Base-by-base conservation (phyloP, 495 filamentous ascomycete species). In the Penicillium fimorum region DNA sequence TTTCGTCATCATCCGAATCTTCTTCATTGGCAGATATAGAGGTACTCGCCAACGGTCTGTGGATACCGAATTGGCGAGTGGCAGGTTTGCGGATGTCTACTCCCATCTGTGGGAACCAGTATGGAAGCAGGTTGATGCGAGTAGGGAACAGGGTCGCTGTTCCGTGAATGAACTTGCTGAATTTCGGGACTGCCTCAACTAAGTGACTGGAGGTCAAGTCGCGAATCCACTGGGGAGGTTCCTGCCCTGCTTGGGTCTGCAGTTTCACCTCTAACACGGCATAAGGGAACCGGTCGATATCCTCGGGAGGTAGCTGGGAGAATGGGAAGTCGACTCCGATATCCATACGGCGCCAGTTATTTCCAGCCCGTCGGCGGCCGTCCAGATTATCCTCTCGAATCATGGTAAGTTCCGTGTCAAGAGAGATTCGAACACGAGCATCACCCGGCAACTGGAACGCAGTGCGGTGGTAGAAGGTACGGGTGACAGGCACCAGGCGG, bases 121-220 rank as follows among this genome's bases (percentile, higher is more conserved):
- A 99, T 4, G 94, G 94, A 4, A 97, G 82, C 2, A 99, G 83
- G 29, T 96, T 77, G 69, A 97, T 97, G 44, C 88, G 85, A 29
- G 86, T 80, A 0, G 92, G 93, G 71, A 96, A 94, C 18, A 97
- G 70, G 0, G 83, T 90, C 9, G 93, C 91, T 0, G 85, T 88
- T 47, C 94, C 94, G 70, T 99, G 94, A 57, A 99, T 99, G 72
- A 97, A 99, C 75, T 99, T 99, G 63, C 91, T 96, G 77, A 96
- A 99, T 67, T 99, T 99, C 48, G 94, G 94, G 2, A 97, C 92
- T 1, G 95, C 94, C 70, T 99, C 94, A 13, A 99, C 94, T 24
- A 99, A 81, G 70, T 99, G 94, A 62, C 89, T 94, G 15, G 90
- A 81, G 22, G 89, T 94, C 41, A 99, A 79, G 60, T 96, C 91